Percentiles rank a stretch among this genome's conserved stretches.
These are phyloP conservation scores for Geotrichum reessii DNA, from an alignment of 1,139 yeast species.

Conservation along the genomic window DNA sequence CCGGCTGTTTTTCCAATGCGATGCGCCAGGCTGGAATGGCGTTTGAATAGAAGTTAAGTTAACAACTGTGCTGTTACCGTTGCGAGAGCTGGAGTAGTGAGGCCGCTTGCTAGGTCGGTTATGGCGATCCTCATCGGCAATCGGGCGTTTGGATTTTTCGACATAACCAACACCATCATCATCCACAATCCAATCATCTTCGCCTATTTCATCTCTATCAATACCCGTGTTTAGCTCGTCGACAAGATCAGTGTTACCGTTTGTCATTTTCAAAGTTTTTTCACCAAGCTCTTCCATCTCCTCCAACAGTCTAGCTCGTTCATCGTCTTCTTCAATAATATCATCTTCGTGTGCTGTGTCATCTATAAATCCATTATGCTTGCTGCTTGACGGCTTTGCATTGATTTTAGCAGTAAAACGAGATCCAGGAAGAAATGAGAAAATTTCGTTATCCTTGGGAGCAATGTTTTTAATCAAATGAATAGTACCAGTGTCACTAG, in stretches of 20 bases:
- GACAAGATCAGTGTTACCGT: constrained; percentile 7
- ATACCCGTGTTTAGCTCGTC: constrained; percentile 7
- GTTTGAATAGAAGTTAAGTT: background rate
- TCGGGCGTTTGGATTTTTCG: background rate
- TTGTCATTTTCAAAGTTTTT: constrained; percentile 24
- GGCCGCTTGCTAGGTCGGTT: constrained; percentile 7
- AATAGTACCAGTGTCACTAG: constrained; percentile 35
- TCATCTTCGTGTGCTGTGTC: constrained; percentile 20
- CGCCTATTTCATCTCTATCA: constrained; percentile 32
- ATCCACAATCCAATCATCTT: constrained; percentile 47
- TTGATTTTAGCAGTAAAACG: background rate
- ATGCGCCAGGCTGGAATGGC: constrained; percentile 72
- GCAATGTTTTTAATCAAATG: constrained; percentile 21
- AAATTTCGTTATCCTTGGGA: background rate
- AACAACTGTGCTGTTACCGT: background rate
- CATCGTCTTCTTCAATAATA: constrained; percentile 28
- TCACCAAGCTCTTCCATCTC: constrained; percentile 29
- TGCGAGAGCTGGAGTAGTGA: background rate
- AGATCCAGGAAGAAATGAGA: background rate
- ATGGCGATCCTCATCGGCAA: background rate
- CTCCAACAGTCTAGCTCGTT: constrained; percentile 25
- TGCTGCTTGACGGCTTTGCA: background rate
- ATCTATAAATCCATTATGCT: background rate
- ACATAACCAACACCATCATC: constrained; percentile 44
- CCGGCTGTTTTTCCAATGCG: constrained; percentile 70